Base-by-base conservation (phyloP, 495 filamentous ascomycete genomes). In the Hypoxylon subgilvum region DNA sequence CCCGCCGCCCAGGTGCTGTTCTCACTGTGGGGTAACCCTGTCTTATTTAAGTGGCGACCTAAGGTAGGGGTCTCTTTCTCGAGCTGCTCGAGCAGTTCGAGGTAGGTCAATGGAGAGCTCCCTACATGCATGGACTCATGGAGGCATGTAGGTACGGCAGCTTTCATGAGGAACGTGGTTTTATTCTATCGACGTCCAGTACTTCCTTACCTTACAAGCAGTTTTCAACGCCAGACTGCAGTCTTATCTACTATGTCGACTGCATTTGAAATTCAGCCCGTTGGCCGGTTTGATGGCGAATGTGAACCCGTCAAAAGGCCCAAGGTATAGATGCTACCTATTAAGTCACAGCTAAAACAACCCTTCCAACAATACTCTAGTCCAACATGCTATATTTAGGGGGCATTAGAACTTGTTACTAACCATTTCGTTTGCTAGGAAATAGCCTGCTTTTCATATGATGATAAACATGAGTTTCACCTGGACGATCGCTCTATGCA, bases 381-480 rank as follows among this genome's bases (percentile, higher is more conserved):
- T 30, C 10, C 27, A 30, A 30, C 5, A 30, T 30, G 27, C 10
- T 10, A 30, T 30, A 30, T 13, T 12, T 35, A n/a, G 31, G 3
- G 9, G 3, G 12, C n/a, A 13, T n/a, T n/a, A 35, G 13, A 4
- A 6, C 14, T 9, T n/a, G 13, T 18, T 8, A 7, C 34, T 38
- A 38, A 38, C 34, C 14, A 12, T 13, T 17, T 5, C 14, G 34
- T 7, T 34, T 16, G 8, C 18, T 34, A 92, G 87, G 94, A 98
- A 75, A 89, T 97, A 44, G 79, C 90, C 1, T 89, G 77, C 69
- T 98, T 97, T 70, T 97, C 93, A 0, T 97, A 91, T 72, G 91
- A 97, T 73, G 79, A 89, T 8, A 69, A 90, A 9, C 95, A 88
- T 71, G 63, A 80, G n/a, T 91, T 89, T 65, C 86, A 76, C 41